Evolutionary conservation across 108 stramenopile genomes (phyloP).

Genomic region (Parmales sp.): DNA sequence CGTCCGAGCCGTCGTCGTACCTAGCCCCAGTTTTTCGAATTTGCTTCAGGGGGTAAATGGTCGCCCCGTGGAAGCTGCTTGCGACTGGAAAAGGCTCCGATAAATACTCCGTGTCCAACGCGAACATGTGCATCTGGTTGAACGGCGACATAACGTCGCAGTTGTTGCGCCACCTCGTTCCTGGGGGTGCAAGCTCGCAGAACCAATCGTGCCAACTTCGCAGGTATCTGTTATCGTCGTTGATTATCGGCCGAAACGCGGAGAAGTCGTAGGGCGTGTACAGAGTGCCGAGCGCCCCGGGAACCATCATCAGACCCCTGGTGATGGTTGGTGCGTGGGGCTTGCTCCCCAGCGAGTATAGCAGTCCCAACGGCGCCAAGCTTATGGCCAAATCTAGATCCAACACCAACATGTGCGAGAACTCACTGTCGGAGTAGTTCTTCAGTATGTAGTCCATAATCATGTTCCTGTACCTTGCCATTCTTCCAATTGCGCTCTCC

Average conservation of each 20-base stretch:
- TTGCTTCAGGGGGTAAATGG: conserved; percentile 34
- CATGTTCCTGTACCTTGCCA: conserved; percentile 40
- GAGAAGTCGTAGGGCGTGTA: conserved; percentile 44
- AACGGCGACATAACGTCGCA: conserved; percentile 42
- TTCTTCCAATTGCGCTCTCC: conserved; percentile 31
- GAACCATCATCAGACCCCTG: conserved; percentile 31
- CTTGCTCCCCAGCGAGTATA: conserved; percentile 32
- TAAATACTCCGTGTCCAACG: conserved; percentile 17
- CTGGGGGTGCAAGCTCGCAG: conserved; percentile 37
- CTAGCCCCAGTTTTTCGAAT: conserved; percentile 23
- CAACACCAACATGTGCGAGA: conserved; percentile 38
- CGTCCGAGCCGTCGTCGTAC: conserved; percentile 40
- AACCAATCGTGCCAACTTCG: conserved; percentile 30
- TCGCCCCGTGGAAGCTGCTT: conserved; percentile 37
- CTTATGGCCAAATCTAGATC: conserved; percentile 38
- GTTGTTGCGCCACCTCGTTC: conserved; percentile 43
- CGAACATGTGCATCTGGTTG: conserved; percentile 37
- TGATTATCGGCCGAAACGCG: conserved; percentile 32
- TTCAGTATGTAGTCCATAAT: conserved; percentile 29
- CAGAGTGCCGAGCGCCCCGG: conserved; percentile 38
- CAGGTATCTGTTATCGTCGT: conserved; percentile 18
- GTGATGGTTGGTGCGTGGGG: conserved; percentile 30
- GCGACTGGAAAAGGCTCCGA: conserved; percentile 25
- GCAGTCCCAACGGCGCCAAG: conserved; percentile 31
- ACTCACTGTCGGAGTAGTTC: conserved; percentile 28